Evolutionary conservation across 2,329 filamentous ascomycete species (phyloP).

Genomic region (Samsoniella hepiali): DNA sequence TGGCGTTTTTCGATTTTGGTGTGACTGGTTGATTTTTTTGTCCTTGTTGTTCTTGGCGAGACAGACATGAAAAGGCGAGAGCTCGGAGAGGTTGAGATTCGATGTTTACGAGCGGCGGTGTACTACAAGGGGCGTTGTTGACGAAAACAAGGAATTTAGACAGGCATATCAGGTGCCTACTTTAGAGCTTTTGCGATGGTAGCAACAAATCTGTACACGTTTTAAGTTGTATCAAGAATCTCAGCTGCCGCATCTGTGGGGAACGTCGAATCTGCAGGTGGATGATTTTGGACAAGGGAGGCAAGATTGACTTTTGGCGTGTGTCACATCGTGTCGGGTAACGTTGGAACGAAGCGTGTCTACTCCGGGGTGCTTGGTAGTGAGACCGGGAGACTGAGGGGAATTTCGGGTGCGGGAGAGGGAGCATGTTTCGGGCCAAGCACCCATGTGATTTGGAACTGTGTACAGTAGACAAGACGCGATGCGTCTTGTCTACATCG

Average conservation of each 20-base stretch:
- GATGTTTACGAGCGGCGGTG: not conserved
- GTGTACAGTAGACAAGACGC: too few relatives aligned
- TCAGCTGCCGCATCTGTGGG: not conserved
- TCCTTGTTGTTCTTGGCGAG: not conserved
- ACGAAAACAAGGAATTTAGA: not conserved
- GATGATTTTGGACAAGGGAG: not conserved
- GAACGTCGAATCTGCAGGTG: not conserved
- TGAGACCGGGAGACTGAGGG: too few relatives aligned
- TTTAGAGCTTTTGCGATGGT: not conserved
- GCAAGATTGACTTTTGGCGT: not conserved
- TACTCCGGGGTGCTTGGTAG: too few relatives aligned
- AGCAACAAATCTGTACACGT: not conserved
- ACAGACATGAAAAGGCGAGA: not conserved
- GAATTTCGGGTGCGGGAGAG: too few relatives aligned
- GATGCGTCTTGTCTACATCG: too few relatives aligned
- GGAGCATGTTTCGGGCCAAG: too few relatives aligned
- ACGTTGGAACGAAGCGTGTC: too few relatives aligned
- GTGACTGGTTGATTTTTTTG: not conserved
- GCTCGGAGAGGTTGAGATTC: not conserved
- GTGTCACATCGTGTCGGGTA: not conserved
- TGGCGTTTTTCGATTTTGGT: constrained; percentile 10
- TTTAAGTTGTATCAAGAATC: too few relatives aligned
- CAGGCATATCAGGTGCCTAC: not conserved
- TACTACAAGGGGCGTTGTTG: not conserved
- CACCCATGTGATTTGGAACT: too few relatives aligned